These are phyloP conservation scores for Phytophthora melonis DNA, from an alignment of 352 stramenopile genomes.

Conservation along the genomic window DNA sequence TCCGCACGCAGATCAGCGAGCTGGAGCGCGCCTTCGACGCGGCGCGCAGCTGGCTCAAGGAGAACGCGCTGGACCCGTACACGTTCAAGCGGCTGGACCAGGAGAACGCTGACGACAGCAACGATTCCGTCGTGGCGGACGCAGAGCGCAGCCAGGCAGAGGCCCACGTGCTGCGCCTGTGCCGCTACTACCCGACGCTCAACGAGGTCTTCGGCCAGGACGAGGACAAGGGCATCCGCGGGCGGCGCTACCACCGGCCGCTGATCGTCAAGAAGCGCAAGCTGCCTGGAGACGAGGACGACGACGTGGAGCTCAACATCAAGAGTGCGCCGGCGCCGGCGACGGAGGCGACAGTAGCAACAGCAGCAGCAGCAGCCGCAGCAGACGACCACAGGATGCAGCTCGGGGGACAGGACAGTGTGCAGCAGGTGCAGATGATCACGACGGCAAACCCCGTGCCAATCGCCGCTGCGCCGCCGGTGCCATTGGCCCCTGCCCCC, in stretches of 20 bases:
- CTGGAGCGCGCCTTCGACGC: conserved; percentile 71
- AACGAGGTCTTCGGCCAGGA: conserved; percentile 63
- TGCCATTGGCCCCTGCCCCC: not conserved
- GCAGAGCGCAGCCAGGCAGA: conserved; percentile 40
- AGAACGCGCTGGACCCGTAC: conserved; percentile 49
- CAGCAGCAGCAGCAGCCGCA: not conserved
- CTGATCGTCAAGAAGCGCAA: conserved; percentile 25
- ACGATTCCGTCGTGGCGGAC: not conserved
- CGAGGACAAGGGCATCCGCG: conserved; percentile 33
- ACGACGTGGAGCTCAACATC: conserved; percentile 4
- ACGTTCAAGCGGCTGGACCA: conserved; percentile 31
- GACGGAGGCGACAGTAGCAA: not conserved
- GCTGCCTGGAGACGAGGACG: conserved; percentile 7
- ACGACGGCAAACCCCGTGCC: not conserved
- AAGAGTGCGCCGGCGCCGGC: not conserved
- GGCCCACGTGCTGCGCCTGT: conserved; percentile 65
- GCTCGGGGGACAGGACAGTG: not conserved
- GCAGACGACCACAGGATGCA: conserved; percentile 7
- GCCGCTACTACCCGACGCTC: conserved; percentile 77
- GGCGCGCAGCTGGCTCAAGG: conserved; percentile 60
- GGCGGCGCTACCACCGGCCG: conserved; percentile 38
- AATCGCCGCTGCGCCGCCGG: not conserved
- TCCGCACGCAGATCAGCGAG: conserved; percentile 84
- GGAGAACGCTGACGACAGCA: not conserved
- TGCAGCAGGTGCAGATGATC: not conserved